phyloP scores from a whole-genome alignment of 1,284 basidiomycete genomes.

The Peniophora sp. region DNA sequence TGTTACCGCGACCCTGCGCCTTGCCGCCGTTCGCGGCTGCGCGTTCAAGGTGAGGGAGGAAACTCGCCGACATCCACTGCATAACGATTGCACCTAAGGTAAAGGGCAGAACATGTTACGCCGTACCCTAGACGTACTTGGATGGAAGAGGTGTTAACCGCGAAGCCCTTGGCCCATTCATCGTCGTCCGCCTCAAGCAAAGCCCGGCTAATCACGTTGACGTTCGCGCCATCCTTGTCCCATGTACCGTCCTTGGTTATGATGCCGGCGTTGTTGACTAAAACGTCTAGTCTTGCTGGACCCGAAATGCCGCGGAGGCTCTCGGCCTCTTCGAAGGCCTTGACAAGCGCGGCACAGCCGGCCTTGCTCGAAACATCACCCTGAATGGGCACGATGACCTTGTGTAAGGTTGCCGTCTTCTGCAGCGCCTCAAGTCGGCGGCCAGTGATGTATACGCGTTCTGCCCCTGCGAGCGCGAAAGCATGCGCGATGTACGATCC shows the following conservation, averaged over 20 bases:
- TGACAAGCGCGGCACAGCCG: constrained; percentile 10
- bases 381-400: constrained; percentile 10
- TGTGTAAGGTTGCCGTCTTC: constrained; percentile 1
- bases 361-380: constrained; percentile 12
- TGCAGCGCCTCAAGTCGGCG: constrained; percentile 8
- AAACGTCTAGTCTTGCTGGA: constrained; percentile 8
- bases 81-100: not conserved
- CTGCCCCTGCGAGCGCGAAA: constrained; percentile 3
- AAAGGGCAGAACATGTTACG: not conserved
- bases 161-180: constrained; percentile 12
- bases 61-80: constrained; percentile 14
- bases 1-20: constrained; percentile 11
- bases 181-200: constrained; percentile 11
- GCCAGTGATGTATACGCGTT: constrained; percentile 14
- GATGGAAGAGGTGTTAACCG: constrained; percentile 11
- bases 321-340: constrained; percentile 10
- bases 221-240: constrained; percentile 5
- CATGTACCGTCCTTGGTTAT: constrained; percentile 8
- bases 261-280: constrained; percentile 14
- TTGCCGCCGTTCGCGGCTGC: constrained; percentile 9
- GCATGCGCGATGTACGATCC: constrained; percentile 9
- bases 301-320: constrained; percentile 7
- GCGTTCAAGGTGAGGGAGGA: constrained; percentile 13
- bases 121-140: constrained; percentile 10
- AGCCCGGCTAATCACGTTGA: constrained; percentile 8